A percentile compares a stretch with the other conserved stretches of the same genome.
These are phyloP conservation scores for Candida tibetensis DNA, from an alignment of 805 yeast species.

Conservation along the genomic window DNA sequence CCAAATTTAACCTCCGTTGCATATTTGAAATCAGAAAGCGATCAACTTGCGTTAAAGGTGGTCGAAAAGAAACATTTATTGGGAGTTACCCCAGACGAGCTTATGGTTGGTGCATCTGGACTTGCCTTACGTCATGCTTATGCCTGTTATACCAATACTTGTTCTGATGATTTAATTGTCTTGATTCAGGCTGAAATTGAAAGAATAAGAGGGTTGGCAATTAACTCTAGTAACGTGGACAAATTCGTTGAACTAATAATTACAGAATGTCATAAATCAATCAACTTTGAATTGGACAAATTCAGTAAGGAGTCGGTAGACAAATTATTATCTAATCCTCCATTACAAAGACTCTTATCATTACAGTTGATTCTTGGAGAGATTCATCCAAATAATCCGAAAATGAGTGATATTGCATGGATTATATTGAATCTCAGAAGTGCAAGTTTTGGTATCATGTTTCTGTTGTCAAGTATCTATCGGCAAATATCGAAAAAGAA, in stretches of 20 bases:
- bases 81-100: conserved; percentile 26
- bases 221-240: conserved; percentile 8
- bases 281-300: conserved; percentile 64
- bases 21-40: conserved; percentile 15
- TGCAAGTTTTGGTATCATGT: conserved; percentile 67
- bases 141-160: conserved; percentile 64
- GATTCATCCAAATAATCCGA: conserved; percentile 25
- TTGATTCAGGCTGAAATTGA: conserved; percentile 49
- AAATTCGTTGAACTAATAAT: conserved; percentile 43
- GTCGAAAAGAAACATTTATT: conserved; percentile 15
- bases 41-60: conserved; percentile 18
- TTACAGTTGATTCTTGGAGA: conserved; percentile 67
- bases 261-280: conserved; percentile 70
- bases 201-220: conserved; percentile 12
- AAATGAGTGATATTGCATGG: conserved; percentile 54
- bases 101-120: conserved; percentile 50
- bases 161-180: conserved; percentile 67
- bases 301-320: conserved; percentile 73
- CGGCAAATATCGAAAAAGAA: conserved; percentile 65
- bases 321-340: conserved; percentile 70
- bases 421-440: conserved; percentile 65
- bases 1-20: conserved; percentile 49
- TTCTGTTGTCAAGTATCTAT: conserved; percentile 55
- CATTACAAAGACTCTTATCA: conserved; percentile 68
- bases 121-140: conserved; percentile 66